Evolutionary conservation across 192 early-diverging fungal species (phyloP).

Genomic region (Geranomyces variabilis): DNA sequence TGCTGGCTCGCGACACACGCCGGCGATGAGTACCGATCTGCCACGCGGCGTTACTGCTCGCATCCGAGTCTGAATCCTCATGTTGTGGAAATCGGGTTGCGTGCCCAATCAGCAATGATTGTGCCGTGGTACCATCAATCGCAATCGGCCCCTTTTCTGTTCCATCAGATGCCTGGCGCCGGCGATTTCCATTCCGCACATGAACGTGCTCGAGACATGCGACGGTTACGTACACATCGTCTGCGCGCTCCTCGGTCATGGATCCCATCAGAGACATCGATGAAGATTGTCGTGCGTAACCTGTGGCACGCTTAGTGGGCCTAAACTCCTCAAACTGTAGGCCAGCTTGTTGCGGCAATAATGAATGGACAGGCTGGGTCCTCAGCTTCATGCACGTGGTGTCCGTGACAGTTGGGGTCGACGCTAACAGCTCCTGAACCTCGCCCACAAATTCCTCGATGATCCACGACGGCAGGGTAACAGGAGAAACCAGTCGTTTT

Average conservation of each 20-base stretch:
- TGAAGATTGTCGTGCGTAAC: not conserved
- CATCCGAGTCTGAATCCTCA: constrained; percentile 15
- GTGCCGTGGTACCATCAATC: too few species aligned
- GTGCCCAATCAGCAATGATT: too few species aligned
- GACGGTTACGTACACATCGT: constrained; percentile 28
- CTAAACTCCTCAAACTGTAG: constrained; percentile 18
- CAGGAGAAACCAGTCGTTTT: constrained; percentile 37
- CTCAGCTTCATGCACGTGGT: constrained; percentile 2
- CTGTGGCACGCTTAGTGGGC: constrained; percentile 10
- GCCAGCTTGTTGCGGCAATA: too few species aligned
- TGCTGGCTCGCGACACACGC: constrained; percentile 13
- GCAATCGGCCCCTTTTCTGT: constrained; percentile 2
- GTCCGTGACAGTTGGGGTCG: not conserved
- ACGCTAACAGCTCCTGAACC: constrained; percentile 8
- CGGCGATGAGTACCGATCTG: not conserved
- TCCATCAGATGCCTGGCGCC: not conserved
- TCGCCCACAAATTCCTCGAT: constrained; percentile 48
- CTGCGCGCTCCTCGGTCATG: not conserved
- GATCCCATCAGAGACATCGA: not conserved
- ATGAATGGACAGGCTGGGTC: too few species aligned
- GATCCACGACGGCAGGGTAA: constrained; percentile 33
- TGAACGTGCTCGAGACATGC: constrained; percentile 20
- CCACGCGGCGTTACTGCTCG: constrained; percentile 2
- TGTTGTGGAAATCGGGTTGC: not conserved
- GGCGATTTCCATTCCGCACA: constrained; percentile 18